phyloP scores from a whole-genome alignment of 2,329 filamentous ascomycete genomes.

The Fusarium oligoseptatum region DNA sequence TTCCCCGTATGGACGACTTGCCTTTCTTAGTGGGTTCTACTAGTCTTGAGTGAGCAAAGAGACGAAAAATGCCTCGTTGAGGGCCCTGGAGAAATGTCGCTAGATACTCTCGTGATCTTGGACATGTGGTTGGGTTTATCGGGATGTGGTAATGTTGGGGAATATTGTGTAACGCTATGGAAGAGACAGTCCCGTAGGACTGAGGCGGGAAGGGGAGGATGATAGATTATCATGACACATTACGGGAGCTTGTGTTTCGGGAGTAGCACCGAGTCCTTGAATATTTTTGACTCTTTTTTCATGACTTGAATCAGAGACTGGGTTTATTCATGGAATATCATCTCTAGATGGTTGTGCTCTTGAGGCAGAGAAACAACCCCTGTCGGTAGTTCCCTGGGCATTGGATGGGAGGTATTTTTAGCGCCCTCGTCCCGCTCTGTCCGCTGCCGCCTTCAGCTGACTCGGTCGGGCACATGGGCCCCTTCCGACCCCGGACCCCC shows the following conservation, averaged over 20 bases:
- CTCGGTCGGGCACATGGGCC: constrained; percentile 32
- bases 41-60: neutral
- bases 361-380: neutral
- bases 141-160: neutral
- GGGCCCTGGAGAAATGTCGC: neutral
- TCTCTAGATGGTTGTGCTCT: neutral
- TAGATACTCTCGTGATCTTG: neutral
- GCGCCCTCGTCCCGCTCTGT: neutral
- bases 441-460: constrained; percentile 34
- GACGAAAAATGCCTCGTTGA: neutral
- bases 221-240: constrained; percentile 11
- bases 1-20: constrained; percentile 11
- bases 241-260: neutral
- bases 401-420: neutral
- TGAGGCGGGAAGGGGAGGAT: neutral
- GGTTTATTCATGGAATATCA: neutral
- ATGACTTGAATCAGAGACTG: neutral
- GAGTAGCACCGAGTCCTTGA: neutral
- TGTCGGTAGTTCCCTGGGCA: neutral
- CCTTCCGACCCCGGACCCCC: neutral
- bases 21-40: neutral
- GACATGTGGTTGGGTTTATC: neutral
- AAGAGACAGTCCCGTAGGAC: neutral
- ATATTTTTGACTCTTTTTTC: neutral
- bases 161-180: constrained; percentile 7